Base-by-base conservation (phyloP, 2,329 filamentous ascomycete species). In the Podosphaera xanthii region DNA sequence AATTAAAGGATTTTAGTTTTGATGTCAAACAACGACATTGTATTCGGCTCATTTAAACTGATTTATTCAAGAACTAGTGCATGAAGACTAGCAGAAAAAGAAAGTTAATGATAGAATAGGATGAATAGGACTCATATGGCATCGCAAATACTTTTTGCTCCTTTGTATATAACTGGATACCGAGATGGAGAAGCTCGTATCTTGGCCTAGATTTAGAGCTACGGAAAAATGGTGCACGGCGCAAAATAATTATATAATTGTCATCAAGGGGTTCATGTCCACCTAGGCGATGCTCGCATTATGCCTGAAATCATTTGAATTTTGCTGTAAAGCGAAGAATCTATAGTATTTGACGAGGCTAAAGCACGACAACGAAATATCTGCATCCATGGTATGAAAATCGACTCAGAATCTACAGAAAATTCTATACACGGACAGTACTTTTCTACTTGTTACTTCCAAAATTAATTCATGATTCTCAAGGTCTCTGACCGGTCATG, bases 151-250 rank as follows among this genome's bases (percentile, higher is more conserved):
- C 40, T 44, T 44, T 44, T 7, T 14, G 40, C 40, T 12, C 40
- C 9, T 44, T 44, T 44, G 40, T 44, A 44, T 44, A 44, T 44
- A 44, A 44, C 40, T 44, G 40, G 40, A 44, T 44, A 44, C 10
- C 60, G 1, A 57, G 62, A 34, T 46, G 62, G 34, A 63, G 61
- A 42, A 61, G 60, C 22, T 62, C 61, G 38, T 62, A 63, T 52
- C 62, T 62, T 57, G 61, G 62, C 14, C 59, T 44, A 44, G n/a
- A 44, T 44, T 44, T 44, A 44, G 40, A 44, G 40, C 5, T 12
- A 44, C n/a, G 5, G 40, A 14, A 44, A 44, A 44, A 44, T 44
- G 40, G 40, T 44, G 5, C n/a, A 44, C 10, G 40, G 40, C 40
- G 40, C 40, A 44, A 44, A 44, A 44, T 12, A 12, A 44, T 44